Evolutionary conservation across 2,329 filamentous ascomycete species (phyloP).

Genomic region (Coniella vitis): DNA sequence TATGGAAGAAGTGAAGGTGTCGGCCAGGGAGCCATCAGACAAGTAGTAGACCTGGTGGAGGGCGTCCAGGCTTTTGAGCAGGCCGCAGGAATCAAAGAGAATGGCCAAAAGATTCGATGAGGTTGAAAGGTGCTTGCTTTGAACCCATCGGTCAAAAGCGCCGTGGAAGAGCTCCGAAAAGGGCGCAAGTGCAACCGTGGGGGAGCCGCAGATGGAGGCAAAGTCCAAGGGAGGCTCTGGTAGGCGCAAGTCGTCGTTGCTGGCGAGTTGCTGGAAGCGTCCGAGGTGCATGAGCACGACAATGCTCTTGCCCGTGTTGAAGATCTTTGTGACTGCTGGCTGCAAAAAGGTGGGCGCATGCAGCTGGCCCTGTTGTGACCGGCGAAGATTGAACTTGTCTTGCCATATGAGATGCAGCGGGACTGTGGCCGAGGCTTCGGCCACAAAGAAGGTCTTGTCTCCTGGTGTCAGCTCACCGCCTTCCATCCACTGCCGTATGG

Average conservation of each 20-base stretch:
- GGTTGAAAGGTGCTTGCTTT: constrained; percentile 64
- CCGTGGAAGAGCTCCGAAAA: constrained; percentile 69
- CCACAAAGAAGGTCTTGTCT: constrained; percentile 71
- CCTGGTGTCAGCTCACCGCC: constrained; percentile 59
- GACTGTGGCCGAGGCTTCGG: constrained; percentile 47
- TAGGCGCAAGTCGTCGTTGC: not conserved
- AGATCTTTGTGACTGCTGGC: constrained; percentile 63
- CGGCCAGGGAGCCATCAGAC: constrained; percentile 62
- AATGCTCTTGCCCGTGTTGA: constrained; percentile 82
- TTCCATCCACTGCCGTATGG: constrained; percentile 80
- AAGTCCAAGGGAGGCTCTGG: constrained; percentile 47
- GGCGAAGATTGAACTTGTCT: constrained; percentile 62
- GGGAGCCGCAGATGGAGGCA: constrained; percentile 43
- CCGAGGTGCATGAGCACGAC: constrained; percentile 72
- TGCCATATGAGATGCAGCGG: constrained; percentile 68
- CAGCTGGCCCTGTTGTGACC: constrained; percentile 50
- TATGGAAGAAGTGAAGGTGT: constrained; percentile 58
- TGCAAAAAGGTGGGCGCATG: constrained; percentile 71
- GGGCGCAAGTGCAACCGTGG: constrained; percentile 46
- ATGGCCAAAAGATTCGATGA: constrained; percentile 58
- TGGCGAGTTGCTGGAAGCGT: constrained; percentile 32
- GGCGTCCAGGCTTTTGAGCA: constrained; percentile 58
- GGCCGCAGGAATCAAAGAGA: constrained; percentile 62
- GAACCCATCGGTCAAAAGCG: constrained; percentile 70
- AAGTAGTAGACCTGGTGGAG: constrained; percentile 71